Evolutionary conservation across 495 filamentous ascomycete genomes (phyloP).

Genomic region (Zalerion maritima): DNA sequence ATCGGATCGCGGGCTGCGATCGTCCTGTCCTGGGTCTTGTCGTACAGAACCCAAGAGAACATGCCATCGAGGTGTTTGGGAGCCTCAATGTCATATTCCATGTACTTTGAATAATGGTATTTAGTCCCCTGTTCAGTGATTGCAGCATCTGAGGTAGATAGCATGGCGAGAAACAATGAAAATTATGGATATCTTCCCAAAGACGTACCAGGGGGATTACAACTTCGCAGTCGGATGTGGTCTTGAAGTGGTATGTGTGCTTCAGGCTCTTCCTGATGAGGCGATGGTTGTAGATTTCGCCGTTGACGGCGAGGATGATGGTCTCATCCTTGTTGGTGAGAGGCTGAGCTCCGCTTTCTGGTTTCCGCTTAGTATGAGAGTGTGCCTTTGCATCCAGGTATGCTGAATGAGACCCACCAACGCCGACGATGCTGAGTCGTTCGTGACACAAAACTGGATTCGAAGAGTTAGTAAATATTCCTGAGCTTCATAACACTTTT

Average conservation of each 20-base stretch:
- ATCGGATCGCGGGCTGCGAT: constrained; percentile 93
- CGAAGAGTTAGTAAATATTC: constrained; percentile 18
- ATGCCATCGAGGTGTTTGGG: constrained; percentile 95
- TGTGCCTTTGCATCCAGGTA: constrained; percentile 7
- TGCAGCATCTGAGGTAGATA: background rate
- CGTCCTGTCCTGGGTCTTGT: constrained; percentile 78
- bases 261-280: constrained; percentile 75
- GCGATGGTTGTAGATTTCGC: constrained; percentile 99
- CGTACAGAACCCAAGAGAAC: constrained; percentile 98
- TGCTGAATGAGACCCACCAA: constrained; percentile 48
- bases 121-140: constrained; percentile 13
- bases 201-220: constrained; percentile 82
- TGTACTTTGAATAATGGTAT: constrained; percentile 55
- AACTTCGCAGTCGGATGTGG: constrained; percentile 94
- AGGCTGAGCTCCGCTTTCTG: constrained; percentile 90
- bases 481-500: constrained; percentile 1
- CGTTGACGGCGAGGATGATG: constrained; percentile 90
- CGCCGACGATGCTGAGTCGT: constrained; percentile 91
- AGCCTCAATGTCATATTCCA: constrained; percentile 81
- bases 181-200: constrained; percentile 1
- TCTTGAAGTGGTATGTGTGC: constrained; percentile 82
- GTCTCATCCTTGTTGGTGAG: constrained; percentile 79
- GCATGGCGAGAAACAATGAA: background rate
- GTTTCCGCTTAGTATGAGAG: constrained; percentile 17
- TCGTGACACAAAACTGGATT: constrained; percentile 87